Evolutionary conservation across 176 grass and related monocot genomes (phyloP).

Genomic region (Oryza brachyantha): DNA sequence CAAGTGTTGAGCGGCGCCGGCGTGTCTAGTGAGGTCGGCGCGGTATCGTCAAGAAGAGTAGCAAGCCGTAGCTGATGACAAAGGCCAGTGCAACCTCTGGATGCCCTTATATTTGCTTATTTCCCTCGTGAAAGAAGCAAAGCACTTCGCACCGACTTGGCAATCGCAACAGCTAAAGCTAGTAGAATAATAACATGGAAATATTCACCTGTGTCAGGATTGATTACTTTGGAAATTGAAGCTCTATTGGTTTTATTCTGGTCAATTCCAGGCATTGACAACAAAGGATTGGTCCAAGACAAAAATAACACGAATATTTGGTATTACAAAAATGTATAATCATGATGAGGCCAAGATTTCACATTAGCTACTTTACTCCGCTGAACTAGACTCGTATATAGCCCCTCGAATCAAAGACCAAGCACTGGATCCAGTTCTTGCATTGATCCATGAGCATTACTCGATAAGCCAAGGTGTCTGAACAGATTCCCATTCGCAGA

Average conservation of each 20-base stretch:
- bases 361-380: neutral
- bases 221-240: neutral
- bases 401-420: constrained; percentile 9
- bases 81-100: no score
- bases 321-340: neutral
- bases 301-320: neutral
- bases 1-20: no score
- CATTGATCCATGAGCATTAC: constrained; percentile 22
- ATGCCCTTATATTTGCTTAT: no score
- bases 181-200: no score
- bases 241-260: neutral
- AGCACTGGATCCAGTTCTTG: neutral
- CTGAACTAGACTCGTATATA: neutral
- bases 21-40: no score
- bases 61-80: no score
- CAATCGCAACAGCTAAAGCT: no score
- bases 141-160: no score
- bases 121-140: no score
- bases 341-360: neutral
- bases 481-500: constrained; percentile 72
- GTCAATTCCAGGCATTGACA: neutral
- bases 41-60: no score
- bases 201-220: neutral
- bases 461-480: constrained; percentile 79
- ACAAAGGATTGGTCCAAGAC: neutral